Percentiles rank a stretch among this genome's conserved stretches.
Evolutionary conservation across 2,329 filamentous ascomycete species (phyloP).

Genomic region (Camptophora hylomeconis): DNA sequence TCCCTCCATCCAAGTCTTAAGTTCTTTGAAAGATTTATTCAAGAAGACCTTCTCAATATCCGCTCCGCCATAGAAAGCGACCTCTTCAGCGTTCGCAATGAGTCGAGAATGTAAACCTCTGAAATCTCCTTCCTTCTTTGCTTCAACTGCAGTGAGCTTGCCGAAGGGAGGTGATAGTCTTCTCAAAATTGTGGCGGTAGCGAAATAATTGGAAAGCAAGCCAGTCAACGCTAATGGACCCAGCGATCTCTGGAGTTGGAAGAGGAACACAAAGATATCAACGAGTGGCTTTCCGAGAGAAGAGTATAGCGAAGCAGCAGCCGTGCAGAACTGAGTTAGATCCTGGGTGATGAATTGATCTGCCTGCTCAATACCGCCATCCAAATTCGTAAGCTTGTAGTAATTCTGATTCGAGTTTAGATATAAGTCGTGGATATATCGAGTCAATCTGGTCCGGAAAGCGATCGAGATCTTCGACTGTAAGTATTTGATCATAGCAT

Average conservation of each 20-base stretch:
- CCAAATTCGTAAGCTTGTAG: conserved; percentile 85
- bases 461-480: conserved; percentile 97
- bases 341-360: conserved; percentile 98
- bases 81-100: conserved; percentile 93
- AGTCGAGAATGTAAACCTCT: conserved; percentile 78
- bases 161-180: conserved; percentile 89
- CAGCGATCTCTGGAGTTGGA: conserved; percentile 83
- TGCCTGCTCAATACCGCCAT: conserved; percentile 83
- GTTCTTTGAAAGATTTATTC: conserved; percentile 79
- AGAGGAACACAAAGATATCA: conserved; percentile 96
- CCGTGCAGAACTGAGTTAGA: conserved; percentile 84
- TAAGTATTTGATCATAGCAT: conserved; percentile 97
- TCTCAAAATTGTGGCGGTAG: conserved; percentile 80
- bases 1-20: conserved; percentile 94
- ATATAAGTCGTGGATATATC: conserved; percentile 96
- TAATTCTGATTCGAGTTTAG: conserved; percentile 91
- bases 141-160: conserved; percentile 91
- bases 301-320: conserved; percentile 85
- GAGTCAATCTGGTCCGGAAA: conserved; percentile 83
- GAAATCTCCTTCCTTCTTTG: conserved; percentile 89
- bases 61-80: conserved; percentile 92
- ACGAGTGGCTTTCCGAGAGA: conserved; percentile 95
- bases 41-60: conserved; percentile 91
- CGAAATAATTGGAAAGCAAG: conserved; percentile 81
- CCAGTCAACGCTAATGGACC: conserved; percentile 79